Base-by-base conservation (phyloP, 2,329 filamentous ascomycete genomes). In the Neurospora sp. region DNA sequence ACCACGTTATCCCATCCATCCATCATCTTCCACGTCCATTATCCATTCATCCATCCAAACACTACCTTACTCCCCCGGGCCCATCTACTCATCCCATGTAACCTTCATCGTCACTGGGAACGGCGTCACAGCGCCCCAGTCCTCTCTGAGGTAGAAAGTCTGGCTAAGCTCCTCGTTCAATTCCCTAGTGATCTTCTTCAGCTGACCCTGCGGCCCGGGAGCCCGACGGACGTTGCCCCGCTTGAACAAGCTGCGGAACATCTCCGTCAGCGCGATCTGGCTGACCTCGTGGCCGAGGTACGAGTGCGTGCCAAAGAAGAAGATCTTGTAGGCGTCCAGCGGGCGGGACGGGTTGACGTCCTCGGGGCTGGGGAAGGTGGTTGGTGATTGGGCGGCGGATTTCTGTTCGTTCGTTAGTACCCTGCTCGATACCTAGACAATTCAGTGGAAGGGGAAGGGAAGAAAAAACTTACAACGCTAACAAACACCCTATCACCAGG, bases 231-330 rank as follows among this genome's bases (percentile, higher is more conserved):
- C 77, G 69, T 88, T 88, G 73, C 86, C 83, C 74, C 88, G 81
- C 70, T 83, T 81, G 75, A 90, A 91, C 1, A 92, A 79, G 0
- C 86, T 85, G 66, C 90, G 86, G 78, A 93, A 86, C 83, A 92
- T 89, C 73, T 89, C 86, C 0, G 87, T 86, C 70, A 93, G 80
- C 0, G 88, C 89, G 1, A 88, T 82, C 72, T 88, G 83, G 76
- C 84, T 87, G 12, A 86, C 84, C 17, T 89, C 85, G 36, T 83
- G 83, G 0, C 89, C 90, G 0, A 92, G 82, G 71, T 86, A 89
- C 2, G 85, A 81, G 74, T 91, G 87, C 4, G 89, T 84, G 0
- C 89, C 90, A 0, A 84, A 81, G 12, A 87, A 87, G 73, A 89
- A 89, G 77, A 88, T 85, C 71, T 91, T 84, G 77, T 94, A 93